phyloP scores from a whole-genome alignment of 768 basidiomycete genomes.

The Russula vinacea region DNA sequence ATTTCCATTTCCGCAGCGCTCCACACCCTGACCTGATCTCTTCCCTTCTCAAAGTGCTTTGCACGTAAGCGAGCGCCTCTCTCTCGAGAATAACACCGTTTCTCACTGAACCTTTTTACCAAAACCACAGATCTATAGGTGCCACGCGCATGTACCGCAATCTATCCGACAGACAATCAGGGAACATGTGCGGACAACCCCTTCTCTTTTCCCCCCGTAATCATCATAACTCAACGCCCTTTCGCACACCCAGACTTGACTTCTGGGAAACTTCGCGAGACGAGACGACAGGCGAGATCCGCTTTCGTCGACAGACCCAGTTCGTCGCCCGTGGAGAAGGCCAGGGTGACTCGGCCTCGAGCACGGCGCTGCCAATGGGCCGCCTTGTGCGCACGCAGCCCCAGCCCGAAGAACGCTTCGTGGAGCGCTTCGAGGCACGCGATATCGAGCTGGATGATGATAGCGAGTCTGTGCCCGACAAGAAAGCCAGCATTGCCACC shows the following conservation, averaged over 20 bases:
- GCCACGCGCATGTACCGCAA: conserved; percentile 29
- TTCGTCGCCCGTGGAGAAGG: conserved; percentile 2
- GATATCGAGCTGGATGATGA: conserved; percentile 27
- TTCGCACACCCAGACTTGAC: conserved; percentile 19
- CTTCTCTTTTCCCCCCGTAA: no score
- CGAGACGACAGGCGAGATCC: conserved; percentile 28
- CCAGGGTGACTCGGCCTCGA: conserved; percentile 2
- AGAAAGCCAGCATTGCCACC: background rate
- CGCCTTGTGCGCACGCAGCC: conserved; percentile 22
- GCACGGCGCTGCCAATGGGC: conserved; percentile 24
- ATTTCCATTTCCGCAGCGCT: background rate
- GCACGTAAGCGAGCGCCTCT: conserved; percentile 24
- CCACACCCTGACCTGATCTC: conserved; percentile 6
- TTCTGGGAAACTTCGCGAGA: conserved; percentile 28
- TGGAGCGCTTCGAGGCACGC: conserved; percentile 28
- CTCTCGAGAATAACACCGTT: background rate
- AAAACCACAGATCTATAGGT: conserved; percentile 23
- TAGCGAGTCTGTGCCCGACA: conserved; percentile 1
- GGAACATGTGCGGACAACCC: conserved; percentile 17
- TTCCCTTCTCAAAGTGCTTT: conserved; percentile 17
- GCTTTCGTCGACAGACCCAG: conserved; percentile 29
- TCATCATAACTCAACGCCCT: background rate
- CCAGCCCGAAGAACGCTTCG: conserved; percentile 9
- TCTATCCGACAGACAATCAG: conserved; percentile 23
- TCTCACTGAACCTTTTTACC: background rate